A percentile compares a stretch with the other conserved stretches of the same genome.
Evolutionary conservation across 345 rosid species (phyloP).

Genomic region (Lenwebbia sp.): DNA sequence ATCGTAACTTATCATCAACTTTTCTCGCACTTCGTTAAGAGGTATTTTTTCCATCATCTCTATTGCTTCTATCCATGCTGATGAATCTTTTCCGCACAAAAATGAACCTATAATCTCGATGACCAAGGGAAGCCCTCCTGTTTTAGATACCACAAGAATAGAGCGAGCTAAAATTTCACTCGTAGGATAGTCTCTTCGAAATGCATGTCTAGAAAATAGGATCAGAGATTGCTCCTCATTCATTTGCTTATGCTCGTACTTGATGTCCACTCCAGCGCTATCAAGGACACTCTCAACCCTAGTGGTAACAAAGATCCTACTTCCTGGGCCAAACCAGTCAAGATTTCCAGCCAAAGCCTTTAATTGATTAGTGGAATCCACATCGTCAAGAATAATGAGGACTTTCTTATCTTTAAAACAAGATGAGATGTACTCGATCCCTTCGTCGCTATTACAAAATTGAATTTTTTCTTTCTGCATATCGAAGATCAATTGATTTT

Average conservation of each 20-base stretch:
- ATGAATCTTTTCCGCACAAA: neutral
- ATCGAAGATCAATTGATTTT: neutral
- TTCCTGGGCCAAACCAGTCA: neutral
- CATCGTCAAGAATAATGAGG: neutral
- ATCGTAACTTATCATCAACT: too few relatives aligned
- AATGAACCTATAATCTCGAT: neutral
- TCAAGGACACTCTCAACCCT: neutral
- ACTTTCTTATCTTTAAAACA: neutral
- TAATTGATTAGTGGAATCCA: fast-evolving
- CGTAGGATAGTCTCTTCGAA: neutral
- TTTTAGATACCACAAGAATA: neutral
- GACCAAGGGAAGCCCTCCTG: neutral
- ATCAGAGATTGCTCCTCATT: neutral
- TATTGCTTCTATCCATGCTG: too few relatives aligned
- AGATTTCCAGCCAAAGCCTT: neutral
- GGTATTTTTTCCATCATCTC: too few relatives aligned
- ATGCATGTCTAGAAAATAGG: neutral
- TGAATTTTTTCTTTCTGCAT: too few relatives aligned
- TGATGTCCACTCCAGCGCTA: neutral
- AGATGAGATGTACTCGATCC: neutral
- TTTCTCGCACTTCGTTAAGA: too few relatives aligned
- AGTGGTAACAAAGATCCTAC: neutral
- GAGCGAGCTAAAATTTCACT: neutral
- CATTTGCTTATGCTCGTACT: neutral
- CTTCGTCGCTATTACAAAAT: neutral